Evolutionary conservation across 2,329 filamentous ascomycete genomes (phyloP).

Genomic region (Aspergillus brasiliensis): DNA sequence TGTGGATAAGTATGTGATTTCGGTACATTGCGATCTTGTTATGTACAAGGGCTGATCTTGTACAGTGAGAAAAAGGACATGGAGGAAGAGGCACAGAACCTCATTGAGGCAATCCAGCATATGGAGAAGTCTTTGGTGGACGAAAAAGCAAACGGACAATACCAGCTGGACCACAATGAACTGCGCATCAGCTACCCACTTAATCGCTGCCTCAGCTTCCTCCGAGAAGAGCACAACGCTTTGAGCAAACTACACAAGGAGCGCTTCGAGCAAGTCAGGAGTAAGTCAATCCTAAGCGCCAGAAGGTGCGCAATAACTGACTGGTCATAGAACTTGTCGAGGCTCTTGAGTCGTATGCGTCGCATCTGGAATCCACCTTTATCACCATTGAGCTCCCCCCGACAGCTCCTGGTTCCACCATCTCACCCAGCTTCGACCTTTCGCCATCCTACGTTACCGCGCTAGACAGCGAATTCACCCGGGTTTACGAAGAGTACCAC

Average conservation of each 20-base stretch:
- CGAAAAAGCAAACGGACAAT: conserved; percentile 64
- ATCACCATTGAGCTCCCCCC: conserved; percentile 84
- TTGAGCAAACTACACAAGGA: conserved; percentile 83
- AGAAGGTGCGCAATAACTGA: conserved; percentile 23
- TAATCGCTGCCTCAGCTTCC: conserved; percentile 71
- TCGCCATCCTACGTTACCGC: conserved; percentile 83
- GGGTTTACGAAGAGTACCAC: conserved; percentile 95
- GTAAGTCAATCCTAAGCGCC: conserved; percentile 54
- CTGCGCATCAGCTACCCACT: conserved; percentile 82
- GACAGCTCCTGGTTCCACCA: conserved; percentile 71
- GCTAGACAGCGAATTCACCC: conserved; percentile 86
- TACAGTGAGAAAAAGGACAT: conserved; percentile 80
- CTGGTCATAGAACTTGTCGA: conserved; percentile 75
- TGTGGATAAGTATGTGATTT: conserved; percentile 64
- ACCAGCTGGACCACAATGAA: conserved; percentile 66
- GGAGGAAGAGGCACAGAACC: conserved; percentile 83
- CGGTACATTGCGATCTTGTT: conserved; percentile 24
- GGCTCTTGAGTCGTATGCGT: conserved; percentile 93
- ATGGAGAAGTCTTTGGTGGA: conserved; percentile 92
- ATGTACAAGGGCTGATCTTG: background rate
- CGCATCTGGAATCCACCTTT: conserved; percentile 88
- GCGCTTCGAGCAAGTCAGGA: conserved; percentile 93
- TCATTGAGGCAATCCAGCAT: conserved; percentile 83
- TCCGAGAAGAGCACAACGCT: conserved; percentile 84
- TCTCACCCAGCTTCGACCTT: conserved; percentile 87